phyloP scores from a whole-genome alignment of 495 filamentous ascomycete genomes.

The Xylaria intraflava region DNA sequence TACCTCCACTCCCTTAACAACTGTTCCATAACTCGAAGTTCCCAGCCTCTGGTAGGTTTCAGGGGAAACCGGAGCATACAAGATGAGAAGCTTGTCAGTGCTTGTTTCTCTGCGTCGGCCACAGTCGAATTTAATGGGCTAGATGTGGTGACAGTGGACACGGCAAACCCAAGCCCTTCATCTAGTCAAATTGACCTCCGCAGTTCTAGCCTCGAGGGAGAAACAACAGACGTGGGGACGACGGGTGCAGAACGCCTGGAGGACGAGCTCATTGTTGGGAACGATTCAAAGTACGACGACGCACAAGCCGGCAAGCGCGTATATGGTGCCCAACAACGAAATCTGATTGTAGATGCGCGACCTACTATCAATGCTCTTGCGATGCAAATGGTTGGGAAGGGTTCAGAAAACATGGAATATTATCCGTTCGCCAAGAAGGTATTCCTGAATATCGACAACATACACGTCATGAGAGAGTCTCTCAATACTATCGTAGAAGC shows the following conservation, averaged over 20 bases:
- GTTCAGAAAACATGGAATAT: slow-evolving; percentile 97
- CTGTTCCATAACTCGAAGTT: slow-evolving; percentile 91
- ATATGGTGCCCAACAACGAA: slow-evolving; percentile 90
- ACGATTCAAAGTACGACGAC: slow-evolving; percentile 39
- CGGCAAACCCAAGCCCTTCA: slow-evolving; percentile 47
- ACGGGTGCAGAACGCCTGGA: slow-evolving; percentile 62
- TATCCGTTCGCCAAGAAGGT: slow-evolving; percentile 89
- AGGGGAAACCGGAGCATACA: slow-evolving; percentile 87
- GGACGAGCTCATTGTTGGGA: slow-evolving; percentile 59
- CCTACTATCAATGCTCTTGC: slow-evolving; percentile 93
- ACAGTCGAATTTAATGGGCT: slow-evolving; percentile 31
- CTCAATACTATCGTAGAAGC: slow-evolving; percentile 83
- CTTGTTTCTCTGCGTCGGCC: slow-evolving; percentile 80
- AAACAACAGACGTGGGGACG: slow-evolving; percentile 11
- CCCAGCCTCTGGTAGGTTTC: slow-evolving; percentile 85
- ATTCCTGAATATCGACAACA: slow-evolving; percentile 97
- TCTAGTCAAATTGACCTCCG: slow-evolving; percentile 53
- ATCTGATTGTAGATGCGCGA: slow-evolving; percentile 93
- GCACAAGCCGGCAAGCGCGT: slow-evolving; percentile 49
- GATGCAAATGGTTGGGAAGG: slow-evolving; percentile 90
- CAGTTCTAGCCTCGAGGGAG: slow-evolving; percentile 24
- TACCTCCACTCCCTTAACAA: slow-evolving; percentile 97
- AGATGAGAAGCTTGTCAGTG: slow-evolving; percentile 86
- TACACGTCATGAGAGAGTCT: slow-evolving; percentile 96
- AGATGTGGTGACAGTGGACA: slow-evolving; percentile 18